These are phyloP conservation scores for Mycena kentingensis DNA, from an alignment of 768 basidiomycete genomes.

Conservation along the genomic window DNA sequence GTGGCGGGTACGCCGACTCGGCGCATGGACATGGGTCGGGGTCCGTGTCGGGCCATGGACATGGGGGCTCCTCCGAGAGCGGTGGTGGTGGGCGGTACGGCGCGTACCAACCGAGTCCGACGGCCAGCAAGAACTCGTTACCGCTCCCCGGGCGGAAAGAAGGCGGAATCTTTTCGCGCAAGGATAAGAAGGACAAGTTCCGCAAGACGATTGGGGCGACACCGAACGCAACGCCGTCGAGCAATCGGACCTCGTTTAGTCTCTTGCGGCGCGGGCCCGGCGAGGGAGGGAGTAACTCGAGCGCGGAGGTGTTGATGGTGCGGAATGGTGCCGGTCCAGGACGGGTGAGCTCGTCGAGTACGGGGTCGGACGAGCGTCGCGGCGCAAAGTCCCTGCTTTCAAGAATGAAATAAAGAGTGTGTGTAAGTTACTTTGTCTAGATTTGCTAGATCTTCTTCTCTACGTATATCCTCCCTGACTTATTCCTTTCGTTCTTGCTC, in stretches of 20 bases:
- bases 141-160: slow-evolving; percentile 1
- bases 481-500: no score
- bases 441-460: no score
- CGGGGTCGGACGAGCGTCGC: slow-evolving; percentile 14
- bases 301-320: slow-evolving; percentile 17
- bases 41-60: slow-evolving; percentile 15
- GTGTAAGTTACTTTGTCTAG: no score
- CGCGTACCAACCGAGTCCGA: slow-evolving; percentile 4
- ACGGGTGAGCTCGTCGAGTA: slow-evolving; percentile 16
- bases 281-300: slow-evolving; percentile 18
- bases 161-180: background rate
- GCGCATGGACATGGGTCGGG: no score
- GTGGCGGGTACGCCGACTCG: no score
- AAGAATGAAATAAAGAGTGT: no score
- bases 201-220: slow-evolving; percentile 12
- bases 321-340: background rate
- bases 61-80: slow-evolving; percentile 11
- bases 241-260: slow-evolving; percentile 14
- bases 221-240: background rate
- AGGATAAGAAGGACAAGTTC: slow-evolving; percentile 19
- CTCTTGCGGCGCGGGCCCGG: slow-evolving; percentile 6
- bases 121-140: slow-evolving; percentile 20
- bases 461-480: no score
- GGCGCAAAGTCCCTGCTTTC: no score
- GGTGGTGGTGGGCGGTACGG: slow-evolving; percentile 2